A percentile compares a stretch with the other conserved stretches of the same genome.
These are phyloP conservation scores for Aspergillus bertholletiae DNA, from an alignment of 495 filamentous ascomycete species.

Conservation along the genomic window DNA sequence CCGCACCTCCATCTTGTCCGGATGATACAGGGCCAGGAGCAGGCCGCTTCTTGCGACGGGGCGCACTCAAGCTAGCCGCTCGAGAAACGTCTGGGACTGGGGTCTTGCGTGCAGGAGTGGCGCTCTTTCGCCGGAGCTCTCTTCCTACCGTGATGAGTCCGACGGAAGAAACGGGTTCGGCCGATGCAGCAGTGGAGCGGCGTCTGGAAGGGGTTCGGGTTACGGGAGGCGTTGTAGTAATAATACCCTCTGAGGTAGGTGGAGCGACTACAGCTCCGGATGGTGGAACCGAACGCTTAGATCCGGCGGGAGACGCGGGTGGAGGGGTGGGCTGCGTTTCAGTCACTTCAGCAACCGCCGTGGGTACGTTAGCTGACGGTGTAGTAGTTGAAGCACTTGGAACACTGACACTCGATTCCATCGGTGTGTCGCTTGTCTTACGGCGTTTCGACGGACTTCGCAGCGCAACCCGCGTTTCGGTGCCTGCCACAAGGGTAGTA, in stretches of 20 bases:
- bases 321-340: conserved; percentile 22
- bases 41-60: conserved; percentile 62
- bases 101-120: conserved; percentile 46
- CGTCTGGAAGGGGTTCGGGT: conserved; percentile 44
- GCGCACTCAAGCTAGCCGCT: conserved; percentile 45
- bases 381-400: conserved; percentile 22
- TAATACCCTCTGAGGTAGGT: conserved; percentile 8
- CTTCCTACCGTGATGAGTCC: conserved; percentile 21
- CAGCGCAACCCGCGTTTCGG: conserved; percentile 13
- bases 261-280: background rate
- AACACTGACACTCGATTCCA: conserved; percentile 15
- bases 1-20: conserved; percentile 67
- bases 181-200: conserved; percentile 37
- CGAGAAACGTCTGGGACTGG: conserved; percentile 49
- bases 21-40: conserved; percentile 72
- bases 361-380: conserved; percentile 21
- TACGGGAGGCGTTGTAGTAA: conserved; percentile 31
- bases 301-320: conserved; percentile 25
- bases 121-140: conserved; percentile 46
- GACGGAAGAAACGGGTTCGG: conserved; percentile 23
- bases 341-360: conserved; percentile 7
- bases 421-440: conserved; percentile 16
- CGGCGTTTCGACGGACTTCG: conserved; percentile 23
- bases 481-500: conserved; percentile 4
- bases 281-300: conserved; percentile 20